Evolutionary conservation across 2,329 filamentous ascomycete genomes (phyloP).

Genomic region (Simplicillium sp.): DNA sequence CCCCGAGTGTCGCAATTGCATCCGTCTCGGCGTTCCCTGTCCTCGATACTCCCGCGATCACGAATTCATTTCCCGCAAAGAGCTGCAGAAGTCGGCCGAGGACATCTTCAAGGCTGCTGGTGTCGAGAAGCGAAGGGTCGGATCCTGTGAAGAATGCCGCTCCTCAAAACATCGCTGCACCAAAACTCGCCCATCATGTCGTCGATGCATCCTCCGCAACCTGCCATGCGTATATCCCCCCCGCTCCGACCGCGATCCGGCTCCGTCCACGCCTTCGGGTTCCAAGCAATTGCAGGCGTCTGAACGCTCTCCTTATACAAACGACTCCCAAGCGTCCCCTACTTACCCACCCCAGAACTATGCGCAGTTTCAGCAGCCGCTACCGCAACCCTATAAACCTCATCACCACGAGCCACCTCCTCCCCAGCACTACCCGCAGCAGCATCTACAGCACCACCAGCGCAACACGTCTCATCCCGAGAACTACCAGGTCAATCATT

Average conservation of each 20-base stretch:
- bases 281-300: neutral
- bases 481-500: no score
- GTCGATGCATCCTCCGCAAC: slow-evolving; percentile 13
- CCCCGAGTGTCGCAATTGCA: slow-evolving; percentile 11
- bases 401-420: no score
- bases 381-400: no score
- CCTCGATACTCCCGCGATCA: slow-evolving; percentile 13
- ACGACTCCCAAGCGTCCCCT: neutral
- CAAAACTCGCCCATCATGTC: slow-evolving; percentile 15
- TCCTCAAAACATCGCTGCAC: slow-evolving; percentile 16
- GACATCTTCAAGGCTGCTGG: slow-evolving; percentile 17
- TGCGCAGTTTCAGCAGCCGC: neutral
- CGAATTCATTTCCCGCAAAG: slow-evolving; percentile 11
- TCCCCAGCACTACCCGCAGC: no score
- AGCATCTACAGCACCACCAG: no score
- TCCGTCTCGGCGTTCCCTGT: slow-evolving; percentile 15
- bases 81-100: slow-evolving; percentile 14
- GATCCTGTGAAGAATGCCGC: slow-evolving; percentile 17
- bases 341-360: neutral
- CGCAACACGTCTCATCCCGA: no score
- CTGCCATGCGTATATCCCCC: slow-evolving; percentile 11
- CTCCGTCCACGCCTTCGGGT: slow-evolving; percentile 2
- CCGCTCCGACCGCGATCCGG: slow-evolving; percentile 6
- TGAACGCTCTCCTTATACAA: no score
- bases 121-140: slow-evolving; percentile 16